phyloP scores from a whole-genome alignment of 805 yeast genomes.

The Brettanomyces bruxellensis region DNA sequence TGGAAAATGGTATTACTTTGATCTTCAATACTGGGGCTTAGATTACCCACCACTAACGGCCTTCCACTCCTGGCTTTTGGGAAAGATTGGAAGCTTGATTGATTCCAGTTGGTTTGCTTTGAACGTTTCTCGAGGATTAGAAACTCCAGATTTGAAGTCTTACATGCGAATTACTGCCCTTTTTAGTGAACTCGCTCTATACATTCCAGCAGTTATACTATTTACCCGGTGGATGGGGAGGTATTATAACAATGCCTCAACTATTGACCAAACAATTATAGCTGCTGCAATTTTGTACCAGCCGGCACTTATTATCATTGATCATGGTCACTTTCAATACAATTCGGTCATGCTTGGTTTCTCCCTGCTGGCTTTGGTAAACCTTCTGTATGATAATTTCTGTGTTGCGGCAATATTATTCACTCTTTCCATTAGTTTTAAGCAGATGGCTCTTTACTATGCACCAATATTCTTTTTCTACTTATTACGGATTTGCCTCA shows the following conservation, averaged over 20 bases:
- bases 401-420: slow-evolving; percentile 69
- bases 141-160: slow-evolving; percentile 56
- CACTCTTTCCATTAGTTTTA: slow-evolving; percentile 70
- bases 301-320: slow-evolving; percentile 76
- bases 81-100: slow-evolving; percentile 58
- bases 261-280: slow-evolving; percentile 69
- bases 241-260: slow-evolving; percentile 34
- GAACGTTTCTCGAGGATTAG: slow-evolving; percentile 67
- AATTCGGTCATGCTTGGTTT: slow-evolving; percentile 93
- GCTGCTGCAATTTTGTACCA: slow-evolving; percentile 76
- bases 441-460: slow-evolving; percentile 93
- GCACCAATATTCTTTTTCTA: slow-evolving; percentile 83
- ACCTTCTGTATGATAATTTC: slow-evolving; percentile 53
- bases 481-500: slow-evolving; percentile 47
- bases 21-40: slow-evolving; percentile 88
- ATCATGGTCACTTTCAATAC: slow-evolving; percentile 96
- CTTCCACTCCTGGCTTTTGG: slow-evolving; percentile 76
- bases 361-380: slow-evolving; percentile 57
- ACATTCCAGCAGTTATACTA: slow-evolving; percentile 72
- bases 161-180: slow-evolving; percentile 80
- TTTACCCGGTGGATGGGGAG: slow-evolving; percentile 67
- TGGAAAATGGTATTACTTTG: slow-evolving; percentile 79
- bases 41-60: slow-evolving; percentile 98
- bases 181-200: slow-evolving; percentile 62
- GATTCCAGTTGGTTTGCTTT: slow-evolving; percentile 71